These are phyloP conservation scores for Flagelloscypha sp. DNA, from an alignment of 768 basidiomycete genomes.

Conservation along the genomic window DNA sequence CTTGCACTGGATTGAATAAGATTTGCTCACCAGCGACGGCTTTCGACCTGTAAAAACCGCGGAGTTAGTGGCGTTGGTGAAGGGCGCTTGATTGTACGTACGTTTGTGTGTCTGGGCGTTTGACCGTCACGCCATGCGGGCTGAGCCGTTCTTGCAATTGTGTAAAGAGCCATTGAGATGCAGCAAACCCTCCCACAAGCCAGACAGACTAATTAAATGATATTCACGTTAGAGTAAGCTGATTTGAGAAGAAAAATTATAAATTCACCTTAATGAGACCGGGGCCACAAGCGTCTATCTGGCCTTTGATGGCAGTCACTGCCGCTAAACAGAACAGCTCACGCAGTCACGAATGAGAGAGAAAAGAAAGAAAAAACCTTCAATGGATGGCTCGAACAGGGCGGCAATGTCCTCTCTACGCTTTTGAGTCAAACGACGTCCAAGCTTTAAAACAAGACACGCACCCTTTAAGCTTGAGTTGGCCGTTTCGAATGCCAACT, in stretches of 20 bases:
- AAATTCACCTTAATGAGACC: conserved; percentile 53
- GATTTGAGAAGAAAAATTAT: conserved; percentile 1
- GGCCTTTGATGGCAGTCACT: conserved; percentile 55
- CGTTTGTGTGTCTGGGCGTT: conserved; percentile 76
- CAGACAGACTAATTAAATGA: conserved; percentile 55
- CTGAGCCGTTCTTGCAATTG: conserved; percentile 66
- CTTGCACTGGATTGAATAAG: too few relatives aligned
- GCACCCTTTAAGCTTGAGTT: conserved; percentile 64
- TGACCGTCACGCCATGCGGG: conserved; percentile 50
- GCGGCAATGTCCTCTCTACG: conserved; percentile 47
- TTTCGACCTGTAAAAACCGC: conserved; percentile 62
- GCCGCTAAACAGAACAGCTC: conserved; percentile 37
- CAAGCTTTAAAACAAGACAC: conserved; percentile 17
- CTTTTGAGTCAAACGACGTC: not conserved
- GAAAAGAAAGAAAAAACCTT: conserved; percentile 24
- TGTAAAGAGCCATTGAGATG: conserved; percentile 71
- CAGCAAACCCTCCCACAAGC: conserved; percentile 77
- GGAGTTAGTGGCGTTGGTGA: too few relatives aligned
- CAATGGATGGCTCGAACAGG: conserved; percentile 72
- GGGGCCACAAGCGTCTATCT: conserved; percentile 60
- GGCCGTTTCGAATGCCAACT: conserved; percentile 67
- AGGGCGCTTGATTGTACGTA: conserved; percentile 22
- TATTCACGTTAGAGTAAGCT: conserved; percentile 1
- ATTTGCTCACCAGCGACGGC: too few relatives aligned
- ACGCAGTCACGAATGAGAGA: not conserved